Percentiles rank a stretch among this genome's conserved stretches.
phyloP scores from a whole-genome alignment of 2,329 filamentous ascomycete genomes.

The Aspergillus arachidicola region DNA sequence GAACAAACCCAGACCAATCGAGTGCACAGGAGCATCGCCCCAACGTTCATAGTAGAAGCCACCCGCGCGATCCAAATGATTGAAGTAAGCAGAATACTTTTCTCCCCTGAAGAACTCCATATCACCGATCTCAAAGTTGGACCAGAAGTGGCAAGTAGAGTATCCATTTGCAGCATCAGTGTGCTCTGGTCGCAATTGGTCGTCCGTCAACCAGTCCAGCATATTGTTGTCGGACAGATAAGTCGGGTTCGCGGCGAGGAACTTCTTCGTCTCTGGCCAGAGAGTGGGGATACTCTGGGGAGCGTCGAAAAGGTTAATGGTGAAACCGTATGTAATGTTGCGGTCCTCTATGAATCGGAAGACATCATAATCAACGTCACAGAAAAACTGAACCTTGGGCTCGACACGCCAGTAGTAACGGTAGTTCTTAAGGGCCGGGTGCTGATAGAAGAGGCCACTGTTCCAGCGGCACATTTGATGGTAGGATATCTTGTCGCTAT shows the following conservation, averaged over 20 bases:
- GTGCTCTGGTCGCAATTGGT: constrained; percentile 73
- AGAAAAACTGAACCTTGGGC: constrained; percentile 98
- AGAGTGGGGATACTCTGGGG: constrained; percentile 82
- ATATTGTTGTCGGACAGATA: constrained; percentile 84
- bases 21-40: constrained; percentile 97
- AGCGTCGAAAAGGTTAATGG: constrained; percentile 93
- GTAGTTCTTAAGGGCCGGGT: constrained; percentile 77
- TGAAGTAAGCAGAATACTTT: constrained; percentile 92
- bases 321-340: constrained; percentile 99
- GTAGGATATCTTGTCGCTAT: constrained; percentile 85
- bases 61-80: constrained; percentile 88
- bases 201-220: constrained; percentile 83
- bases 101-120: constrained; percentile 90
- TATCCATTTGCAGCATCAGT: constrained; percentile 84
- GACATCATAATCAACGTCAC: constrained; percentile 96
- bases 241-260: constrained; percentile 80
- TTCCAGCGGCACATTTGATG: constrained; percentile 99
- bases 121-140: constrained; percentile 95
- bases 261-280: constrained; percentile 95
- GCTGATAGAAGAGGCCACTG: constrained; percentile 95
- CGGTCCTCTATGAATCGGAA: constrained; percentile 98
- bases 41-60: constrained; percentile 99
- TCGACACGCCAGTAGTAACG: constrained; percentile 99
- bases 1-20: constrained; percentile 87
- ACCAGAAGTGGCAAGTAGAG: constrained; percentile 99